Conservation (phyloP, 2,329 filamentous ascomycete species). For the Beauveria medogensis region DNA sequence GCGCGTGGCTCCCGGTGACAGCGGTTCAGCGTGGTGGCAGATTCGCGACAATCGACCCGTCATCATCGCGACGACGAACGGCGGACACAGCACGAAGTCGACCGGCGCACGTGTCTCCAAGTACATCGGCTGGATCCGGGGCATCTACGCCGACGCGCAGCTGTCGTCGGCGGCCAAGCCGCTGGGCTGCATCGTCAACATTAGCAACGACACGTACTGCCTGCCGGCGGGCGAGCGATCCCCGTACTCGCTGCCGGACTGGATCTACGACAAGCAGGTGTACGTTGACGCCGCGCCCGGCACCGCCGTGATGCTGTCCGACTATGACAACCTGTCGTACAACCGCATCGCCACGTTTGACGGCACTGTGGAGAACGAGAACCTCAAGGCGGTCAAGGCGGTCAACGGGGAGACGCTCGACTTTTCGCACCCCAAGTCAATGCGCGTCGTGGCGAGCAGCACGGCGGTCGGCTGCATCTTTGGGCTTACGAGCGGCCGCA, state of each 20-base stretch:
- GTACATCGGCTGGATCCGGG: neutral
- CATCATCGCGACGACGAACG: neutral
- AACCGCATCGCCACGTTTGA: neutral
- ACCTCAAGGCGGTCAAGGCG: neutral
- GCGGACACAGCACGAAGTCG: neutral
- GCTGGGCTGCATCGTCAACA: neutral
- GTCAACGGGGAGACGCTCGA: neutral
- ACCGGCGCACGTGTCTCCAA: neutral
- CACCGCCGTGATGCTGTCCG: neutral
- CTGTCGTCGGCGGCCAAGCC: neutral
- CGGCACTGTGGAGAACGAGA: neutral
- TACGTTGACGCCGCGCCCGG: neutral
- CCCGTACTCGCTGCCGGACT: neutral
- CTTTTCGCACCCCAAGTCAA: neutral
- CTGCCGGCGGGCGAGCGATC: neutral
- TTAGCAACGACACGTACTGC: neutral
- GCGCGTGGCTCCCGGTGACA: neutral
- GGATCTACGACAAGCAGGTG: neutral
- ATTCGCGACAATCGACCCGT: neutral
- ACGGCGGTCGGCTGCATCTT: neutral
- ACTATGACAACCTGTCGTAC: neutral
- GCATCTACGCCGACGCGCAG: neutral
- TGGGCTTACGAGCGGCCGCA: neutral
- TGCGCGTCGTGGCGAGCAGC: neutral
- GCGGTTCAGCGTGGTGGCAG: neutral